These are phyloP conservation scores for Penicillium brevicompactum DNA, from an alignment of 2,329 filamentous ascomycete species.

Conservation along the genomic window DNA sequence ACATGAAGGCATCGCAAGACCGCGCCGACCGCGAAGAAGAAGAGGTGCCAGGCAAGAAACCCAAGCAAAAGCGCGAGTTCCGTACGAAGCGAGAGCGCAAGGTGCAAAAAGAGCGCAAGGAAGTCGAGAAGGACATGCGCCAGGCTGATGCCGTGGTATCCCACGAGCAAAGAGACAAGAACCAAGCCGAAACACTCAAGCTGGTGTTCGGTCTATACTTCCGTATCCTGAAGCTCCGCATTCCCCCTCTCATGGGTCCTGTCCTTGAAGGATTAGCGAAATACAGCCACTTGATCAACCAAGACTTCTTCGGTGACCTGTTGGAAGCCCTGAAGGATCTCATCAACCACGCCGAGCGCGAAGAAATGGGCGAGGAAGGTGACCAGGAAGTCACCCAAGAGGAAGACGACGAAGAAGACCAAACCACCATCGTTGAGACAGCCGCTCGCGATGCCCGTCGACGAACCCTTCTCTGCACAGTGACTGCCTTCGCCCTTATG, in stretches of 20 bases:
- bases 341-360: conserved; percentile 69
- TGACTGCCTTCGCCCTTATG: conserved; percentile 94
- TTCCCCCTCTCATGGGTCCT: conserved; percentile 88
- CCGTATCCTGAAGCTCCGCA: conserved; percentile 81
- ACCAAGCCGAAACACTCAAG: conserved; percentile 95
- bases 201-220: conserved; percentile 96
- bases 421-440: conserved; percentile 53
- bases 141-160: conserved; percentile 88
- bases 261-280: conserved; percentile 92
- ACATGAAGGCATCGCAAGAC: conserved; percentile 78
- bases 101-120: conserved; percentile 78
- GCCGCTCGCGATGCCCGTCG: conserved; percentile 73
- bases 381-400: conserved; percentile 42
- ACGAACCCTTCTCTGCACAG: conserved; percentile 88
- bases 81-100: conserved; percentile 88
- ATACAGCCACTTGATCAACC: conserved; percentile 96
- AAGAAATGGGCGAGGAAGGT: conserved; percentile 49
- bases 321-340: conserved; percentile 93
- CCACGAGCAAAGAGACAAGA: conserved; percentile 88
- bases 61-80: conserved; percentile 78
- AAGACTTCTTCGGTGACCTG: conserved; percentile 97
- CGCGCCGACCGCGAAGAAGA: conserved; percentile 65
- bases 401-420: conserved; percentile 40
- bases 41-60: conserved; percentile 56
- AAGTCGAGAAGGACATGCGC: conserved; percentile 88